Evolutionary conservation across 1,284 basidiomycete genomes (phyloP).

Genomic region (Rhizopogon parksii): DNA sequence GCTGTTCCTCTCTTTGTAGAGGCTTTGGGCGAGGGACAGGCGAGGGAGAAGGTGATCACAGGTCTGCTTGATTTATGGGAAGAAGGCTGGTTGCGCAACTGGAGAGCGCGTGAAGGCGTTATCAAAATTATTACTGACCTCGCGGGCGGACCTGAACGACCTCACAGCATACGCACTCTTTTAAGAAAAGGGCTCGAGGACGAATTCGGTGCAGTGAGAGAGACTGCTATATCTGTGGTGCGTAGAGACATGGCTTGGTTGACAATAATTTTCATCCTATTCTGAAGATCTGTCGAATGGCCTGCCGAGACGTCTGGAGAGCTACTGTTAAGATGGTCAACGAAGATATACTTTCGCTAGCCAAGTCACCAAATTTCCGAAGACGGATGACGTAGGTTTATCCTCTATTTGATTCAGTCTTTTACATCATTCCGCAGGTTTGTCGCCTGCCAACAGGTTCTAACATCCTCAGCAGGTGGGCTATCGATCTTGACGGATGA

Average conservation of each 20-base stretch:
- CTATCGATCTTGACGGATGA: conserved; percentile 46
- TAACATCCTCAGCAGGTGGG: conserved; percentile 38
- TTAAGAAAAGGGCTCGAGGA: conserved; percentile 71
- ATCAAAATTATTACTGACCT: conserved; percentile 47
- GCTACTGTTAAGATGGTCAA: conserved; percentile 35
- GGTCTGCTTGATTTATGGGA: conserved; percentile 60
- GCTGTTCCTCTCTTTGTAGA: conserved; percentile 54
- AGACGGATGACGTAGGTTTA: conserved; percentile 67
- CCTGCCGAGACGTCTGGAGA: conserved; percentile 14
- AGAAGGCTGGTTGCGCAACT: conserved; percentile 58
- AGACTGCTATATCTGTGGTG: conserved; percentile 64
- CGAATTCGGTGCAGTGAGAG: conserved; percentile 76
- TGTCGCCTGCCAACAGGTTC: conserved; percentile 64
- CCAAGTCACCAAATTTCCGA: conserved; percentile 51
- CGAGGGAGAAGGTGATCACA: conserved; percentile 44
- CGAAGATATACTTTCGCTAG: conserved; percentile 49
- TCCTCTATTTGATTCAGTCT: conserved; percentile 8
- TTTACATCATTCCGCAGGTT: conserved; percentile 36
- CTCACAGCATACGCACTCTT: conserved; percentile 34
- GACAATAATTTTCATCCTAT: conserved; percentile 11
- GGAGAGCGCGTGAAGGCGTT: conserved; percentile 77
- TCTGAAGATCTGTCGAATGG: conserved; percentile 4
- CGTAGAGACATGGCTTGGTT: conserved; percentile 30
- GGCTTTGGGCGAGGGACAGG: conserved; percentile 44
- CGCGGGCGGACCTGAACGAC: conserved; percentile 27